Base-by-base conservation (phyloP, 1,139 yeast species). In the Scheffersomyces segobiensis region DNA sequence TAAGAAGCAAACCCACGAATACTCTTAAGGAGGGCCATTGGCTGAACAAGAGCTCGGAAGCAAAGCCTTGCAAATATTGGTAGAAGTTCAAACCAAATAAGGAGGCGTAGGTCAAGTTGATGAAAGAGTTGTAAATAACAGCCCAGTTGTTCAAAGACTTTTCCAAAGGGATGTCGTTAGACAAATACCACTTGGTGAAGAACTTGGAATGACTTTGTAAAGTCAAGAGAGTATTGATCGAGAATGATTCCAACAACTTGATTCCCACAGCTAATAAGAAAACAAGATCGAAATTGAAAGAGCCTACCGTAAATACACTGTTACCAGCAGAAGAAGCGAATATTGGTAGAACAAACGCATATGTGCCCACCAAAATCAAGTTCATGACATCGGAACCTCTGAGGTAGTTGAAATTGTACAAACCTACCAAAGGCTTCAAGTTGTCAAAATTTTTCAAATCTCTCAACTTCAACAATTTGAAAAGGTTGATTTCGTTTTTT, bases 81-180 rank as follows among this genome's bases (percentile, higher is more conserved):
- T 68, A 74, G 26, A 78, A 65, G 62, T 80, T 80, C 62, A 79
- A 70, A 10, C 84, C 84, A 62, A 80, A 68, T 54, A 81, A 77
- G 6, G 83, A 73, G 5, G 84, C 74, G 61, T 82, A 82, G 14
- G 84, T 79, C 65, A 81, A 70, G 59, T 78, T 78, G 49, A 77
- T 78, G 60, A 81, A 69, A 1, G 82, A 71, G 66, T 90, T 91
- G 74, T 89, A 91, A 55, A 89, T 71, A 7, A 87, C 82, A 62
- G 91, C 88, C 93, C 96, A 91, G 65, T 89, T 90, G 64, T 86
- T 84, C 67, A 87, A 87, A 0, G 96, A 90, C 56, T 88, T 85
- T 58, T 86, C 82, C 50, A 87, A 85, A 6, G 91, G 85, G 55
- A 86, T 79, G 52, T 92, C 93, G 69, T 86, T 86, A 60, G 88